Conservation (phyloP, 208 protist genomes). For the Acanthamoeba lenticulata region DNA sequence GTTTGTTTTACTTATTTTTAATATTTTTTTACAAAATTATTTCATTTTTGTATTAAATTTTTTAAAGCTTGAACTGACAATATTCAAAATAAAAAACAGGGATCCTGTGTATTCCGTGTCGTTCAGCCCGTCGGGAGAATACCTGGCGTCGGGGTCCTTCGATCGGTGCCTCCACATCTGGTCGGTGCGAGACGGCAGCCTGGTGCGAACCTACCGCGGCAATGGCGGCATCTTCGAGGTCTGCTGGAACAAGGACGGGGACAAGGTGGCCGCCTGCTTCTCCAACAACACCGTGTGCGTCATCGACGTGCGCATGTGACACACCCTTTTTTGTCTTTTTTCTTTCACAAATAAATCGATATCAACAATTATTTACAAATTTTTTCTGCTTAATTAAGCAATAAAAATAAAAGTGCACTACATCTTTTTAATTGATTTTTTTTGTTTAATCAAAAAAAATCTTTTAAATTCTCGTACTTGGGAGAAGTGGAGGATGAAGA, state of each 20-base stretch:
- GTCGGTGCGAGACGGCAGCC: conserved; percentile 84
- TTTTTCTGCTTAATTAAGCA: too few relatives aligned
- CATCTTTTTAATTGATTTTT: too few relatives aligned
- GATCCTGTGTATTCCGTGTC: conserved; percentile 89
- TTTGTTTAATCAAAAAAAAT: too few relatives aligned
- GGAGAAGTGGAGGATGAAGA: too few relatives aligned
- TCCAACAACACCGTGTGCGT: conserved; percentile 81
- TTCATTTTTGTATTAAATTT: too few relatives aligned
- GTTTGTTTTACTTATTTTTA: conserved; percentile 52
- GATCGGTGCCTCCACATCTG: conserved; percentile 88
- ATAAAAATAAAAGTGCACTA: too few relatives aligned
- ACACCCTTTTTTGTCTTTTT: too few relatives aligned
- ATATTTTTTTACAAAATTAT: neutral
- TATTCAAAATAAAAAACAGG: conserved; percentile 35
- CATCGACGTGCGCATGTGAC: conserved; percentile 75
- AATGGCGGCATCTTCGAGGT: conserved; percentile 91
- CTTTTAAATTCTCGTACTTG: too few relatives aligned
- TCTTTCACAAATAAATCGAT: neutral
- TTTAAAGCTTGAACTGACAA: neutral
- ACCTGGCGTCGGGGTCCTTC: conserved; percentile 88
- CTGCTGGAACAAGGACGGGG: conserved; percentile 84
- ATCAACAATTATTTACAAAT: too few relatives aligned
- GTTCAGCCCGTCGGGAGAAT: conserved; percentile 88
- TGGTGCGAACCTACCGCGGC: conserved; percentile 87
- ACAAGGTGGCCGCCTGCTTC: conserved; percentile 84